A percentile compares a stretch with the other conserved stretches of the same genome.
Evolutionary conservation across 2,329 filamentous ascomycete species (phyloP).

Genomic region (Colletotrichum tofieldiae): DNA sequence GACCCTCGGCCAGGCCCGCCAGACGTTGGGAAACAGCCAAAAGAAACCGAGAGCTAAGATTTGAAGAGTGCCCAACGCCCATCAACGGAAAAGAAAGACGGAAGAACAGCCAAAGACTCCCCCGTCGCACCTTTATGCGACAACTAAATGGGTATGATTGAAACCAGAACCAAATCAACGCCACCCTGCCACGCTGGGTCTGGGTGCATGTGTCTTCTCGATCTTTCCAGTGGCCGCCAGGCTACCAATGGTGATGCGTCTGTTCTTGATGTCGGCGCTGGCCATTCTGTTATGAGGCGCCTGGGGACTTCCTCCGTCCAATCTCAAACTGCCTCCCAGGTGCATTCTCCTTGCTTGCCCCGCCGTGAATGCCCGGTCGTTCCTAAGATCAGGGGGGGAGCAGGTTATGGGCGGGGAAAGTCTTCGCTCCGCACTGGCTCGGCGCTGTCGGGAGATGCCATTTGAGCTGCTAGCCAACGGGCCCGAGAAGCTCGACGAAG

Average conservation of each 20-base stretch:
- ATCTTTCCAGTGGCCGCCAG: slow-evolving; percentile 39
- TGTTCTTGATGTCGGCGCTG: slow-evolving; percentile 39
- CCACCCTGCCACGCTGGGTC: slow-evolving; percentile 50
- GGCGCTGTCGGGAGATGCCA: slow-evolving; percentile 69
- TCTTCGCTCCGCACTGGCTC: slow-evolving; percentile 66
- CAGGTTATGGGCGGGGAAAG: slow-evolving; percentile 69
- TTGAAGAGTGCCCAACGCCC: slow-evolving; percentile 33
- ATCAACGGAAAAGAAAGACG: not conserved
- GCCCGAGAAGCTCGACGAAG: slow-evolving; percentile 56
- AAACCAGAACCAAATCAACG: slow-evolving; percentile 56
- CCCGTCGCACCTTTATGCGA: slow-evolving; percentile 7
- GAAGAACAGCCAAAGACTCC: slow-evolving; percentile 15
- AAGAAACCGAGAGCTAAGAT: slow-evolving; percentile 11
- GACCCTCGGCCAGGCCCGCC: slow-evolving; percentile 29
- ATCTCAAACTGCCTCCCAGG: slow-evolving; percentile 59
- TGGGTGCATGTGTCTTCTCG: slow-evolving; percentile 37
- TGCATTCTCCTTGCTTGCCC: slow-evolving; percentile 74
- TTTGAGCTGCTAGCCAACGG: slow-evolving; percentile 66
- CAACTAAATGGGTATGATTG: slow-evolving; percentile 35
- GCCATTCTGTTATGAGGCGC: slow-evolving; percentile 40
- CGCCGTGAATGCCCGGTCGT: slow-evolving; percentile 63
- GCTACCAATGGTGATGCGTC: slow-evolving; percentile 44
- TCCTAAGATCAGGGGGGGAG: slow-evolving; percentile 60
- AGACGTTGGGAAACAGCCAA: slow-evolving; percentile 30
- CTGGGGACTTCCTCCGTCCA: slow-evolving; percentile 46